Conservation (phyloP, 2,329 filamentous ascomycete genomes). For the Microdochium bolleyi region DNA sequence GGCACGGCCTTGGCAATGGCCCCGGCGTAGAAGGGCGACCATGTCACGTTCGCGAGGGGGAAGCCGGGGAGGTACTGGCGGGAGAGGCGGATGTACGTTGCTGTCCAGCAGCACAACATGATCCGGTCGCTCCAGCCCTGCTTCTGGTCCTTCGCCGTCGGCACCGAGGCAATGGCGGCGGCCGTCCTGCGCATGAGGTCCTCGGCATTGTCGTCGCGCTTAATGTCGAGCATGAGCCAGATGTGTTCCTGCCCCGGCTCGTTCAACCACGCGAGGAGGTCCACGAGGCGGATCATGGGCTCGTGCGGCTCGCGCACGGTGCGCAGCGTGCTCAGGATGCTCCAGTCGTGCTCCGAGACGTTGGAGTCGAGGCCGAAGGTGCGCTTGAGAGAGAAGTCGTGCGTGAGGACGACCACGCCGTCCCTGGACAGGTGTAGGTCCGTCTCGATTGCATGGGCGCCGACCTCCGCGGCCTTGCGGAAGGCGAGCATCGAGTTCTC, state of each 20-base stretch:
- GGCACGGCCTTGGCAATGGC: slow-evolving; percentile 58
- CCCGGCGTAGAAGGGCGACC: slow-evolving; percentile 58
- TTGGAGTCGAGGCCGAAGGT: slow-evolving; percentile 72
- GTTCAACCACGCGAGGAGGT: slow-evolving; percentile 66
- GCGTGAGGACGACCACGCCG: slow-evolving; percentile 75
- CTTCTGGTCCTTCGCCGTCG: slow-evolving; percentile 15
- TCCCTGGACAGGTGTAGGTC: slow-evolving; percentile 80
- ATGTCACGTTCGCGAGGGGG: slow-evolving; percentile 60
- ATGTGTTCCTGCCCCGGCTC: slow-evolving; percentile 56
- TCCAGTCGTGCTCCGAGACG: slow-evolving; percentile 71
- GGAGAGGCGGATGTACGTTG: slow-evolving; percentile 60
- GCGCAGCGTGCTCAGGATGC: slow-evolving; percentile 58
- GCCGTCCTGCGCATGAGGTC: slow-evolving; percentile 64
- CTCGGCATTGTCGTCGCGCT: slow-evolving; percentile 63
- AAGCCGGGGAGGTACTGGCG: slow-evolving; percentile 54
- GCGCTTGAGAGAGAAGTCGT: slow-evolving; percentile 70
- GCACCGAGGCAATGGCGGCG: slow-evolving; percentile 49
- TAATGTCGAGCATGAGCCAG: slow-evolving; percentile 60
- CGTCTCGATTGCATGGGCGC: slow-evolving; percentile 78
- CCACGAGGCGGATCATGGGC: slow-evolving; percentile 64
- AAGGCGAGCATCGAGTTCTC: slow-evolving; percentile 86
- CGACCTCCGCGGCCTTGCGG: slow-evolving; percentile 61
- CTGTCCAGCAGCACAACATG: slow-evolving; percentile 73
- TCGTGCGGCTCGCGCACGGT: slow-evolving; percentile 62
- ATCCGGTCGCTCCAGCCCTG: slow-evolving; percentile 66